Evolutionary conservation across 495 filamentous ascomycete genomes (phyloP).

Genomic region (Aspergillus baeticus): DNA sequence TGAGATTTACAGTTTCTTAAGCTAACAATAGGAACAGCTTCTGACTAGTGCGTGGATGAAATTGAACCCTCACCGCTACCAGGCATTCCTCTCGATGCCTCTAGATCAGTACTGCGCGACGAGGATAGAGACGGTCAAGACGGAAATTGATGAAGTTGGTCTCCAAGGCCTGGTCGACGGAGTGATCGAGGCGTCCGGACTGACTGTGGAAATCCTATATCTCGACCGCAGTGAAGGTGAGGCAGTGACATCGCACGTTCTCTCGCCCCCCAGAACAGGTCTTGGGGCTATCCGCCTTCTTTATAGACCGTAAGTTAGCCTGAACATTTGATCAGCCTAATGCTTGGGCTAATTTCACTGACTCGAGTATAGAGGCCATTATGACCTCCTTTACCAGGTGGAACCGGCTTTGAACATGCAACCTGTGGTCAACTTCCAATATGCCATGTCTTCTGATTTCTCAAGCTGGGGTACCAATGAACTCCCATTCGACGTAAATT

Average conservation of each 20-base stretch:
- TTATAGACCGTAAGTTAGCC: constrained; percentile 64
- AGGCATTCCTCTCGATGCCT: constrained; percentile 63
- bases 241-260: constrained; percentile 73
- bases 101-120: constrained; percentile 69
- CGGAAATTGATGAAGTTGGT: constrained; percentile 88
- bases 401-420: constrained; percentile 53
- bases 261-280: constrained; percentile 53
- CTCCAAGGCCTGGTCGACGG: constrained; percentile 75
- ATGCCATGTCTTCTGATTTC: constrained; percentile 45
- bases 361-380: constrained; percentile 65
- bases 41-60: constrained; percentile 89
- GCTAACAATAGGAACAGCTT: constrained; percentile 46
- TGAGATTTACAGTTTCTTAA: not conserved
- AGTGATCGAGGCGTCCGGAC: constrained; percentile 68
- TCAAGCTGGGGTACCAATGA: constrained; percentile 41
- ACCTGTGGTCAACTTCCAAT: constrained; percentile 45
- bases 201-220: constrained; percentile 85
- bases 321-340: not conserved
- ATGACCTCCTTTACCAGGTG: constrained; percentile 85
- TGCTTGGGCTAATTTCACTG: not conserved
- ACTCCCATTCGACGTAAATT: constrained; percentile 48
- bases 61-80: constrained; percentile 63
- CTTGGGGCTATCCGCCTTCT: constrained; percentile 62
- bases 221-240: constrained; percentile 83
- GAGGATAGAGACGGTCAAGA: constrained; percentile 68